Evolutionary conservation across 768 basidiomycete species (phyloP).

Genomic region (Termitomyces bulborhizus): DNA sequence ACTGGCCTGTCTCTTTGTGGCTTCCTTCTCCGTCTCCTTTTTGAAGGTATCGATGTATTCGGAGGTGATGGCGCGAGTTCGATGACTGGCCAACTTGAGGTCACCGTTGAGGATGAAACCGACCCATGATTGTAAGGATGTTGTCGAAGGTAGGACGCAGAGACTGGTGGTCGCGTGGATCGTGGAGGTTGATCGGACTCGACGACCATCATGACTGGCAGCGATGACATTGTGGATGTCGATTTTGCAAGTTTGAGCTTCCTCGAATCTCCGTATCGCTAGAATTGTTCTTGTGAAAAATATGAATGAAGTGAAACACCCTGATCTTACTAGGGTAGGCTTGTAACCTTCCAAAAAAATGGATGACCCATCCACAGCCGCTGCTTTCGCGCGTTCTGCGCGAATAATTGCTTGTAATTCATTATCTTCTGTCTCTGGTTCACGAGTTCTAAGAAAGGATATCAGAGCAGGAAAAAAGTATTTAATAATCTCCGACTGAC

Average conservation of each 20-base stretch:
- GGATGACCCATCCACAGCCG: constrained; percentile 32
- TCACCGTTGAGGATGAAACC: constrained; percentile 1
- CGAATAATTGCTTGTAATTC: constrained; percentile 36
- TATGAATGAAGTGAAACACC: background rate
- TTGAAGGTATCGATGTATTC: constrained; percentile 1
- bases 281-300: background rate
- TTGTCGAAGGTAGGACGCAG: constrained; percentile 18
- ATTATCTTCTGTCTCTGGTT: constrained; percentile 46
- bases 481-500: constrained; percentile 21
- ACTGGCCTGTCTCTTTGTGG: constrained; percentile 20
- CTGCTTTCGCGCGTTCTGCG: constrained; percentile 27
- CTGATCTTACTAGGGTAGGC: constrained; percentile 12
- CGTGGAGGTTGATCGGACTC: constrained; percentile 24
- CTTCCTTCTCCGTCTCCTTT: constrained; percentile 14
- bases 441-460: constrained; percentile 30
- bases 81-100: constrained; percentile 18
- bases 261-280: background rate
- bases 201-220: constrained; percentile 24
- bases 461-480: background rate
- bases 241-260: background rate
- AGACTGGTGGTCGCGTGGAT: constrained; percentile 36
- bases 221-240: background rate
- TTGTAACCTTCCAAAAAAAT: constrained; percentile 20
- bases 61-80: constrained; percentile 9
- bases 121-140: constrained; percentile 27